phyloP scores from a whole-genome alignment of 805 yeast species.

The Candida hungchunana region DNA sequence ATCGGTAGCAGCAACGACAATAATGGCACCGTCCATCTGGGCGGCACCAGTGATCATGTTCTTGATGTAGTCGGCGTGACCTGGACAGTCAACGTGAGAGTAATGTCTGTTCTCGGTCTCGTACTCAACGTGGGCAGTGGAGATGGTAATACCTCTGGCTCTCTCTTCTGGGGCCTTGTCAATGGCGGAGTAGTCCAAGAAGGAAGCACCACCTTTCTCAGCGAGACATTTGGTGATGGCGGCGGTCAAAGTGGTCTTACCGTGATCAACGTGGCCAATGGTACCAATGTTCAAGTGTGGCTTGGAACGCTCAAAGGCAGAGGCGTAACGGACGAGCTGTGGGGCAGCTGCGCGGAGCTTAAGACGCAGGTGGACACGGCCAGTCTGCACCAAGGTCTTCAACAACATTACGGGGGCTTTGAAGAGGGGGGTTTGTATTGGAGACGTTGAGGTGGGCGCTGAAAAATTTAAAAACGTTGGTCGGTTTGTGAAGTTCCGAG shows the following conservation, averaged over 20 bases:
- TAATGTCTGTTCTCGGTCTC: conserved; percentile 93
- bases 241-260: conserved; percentile 97
- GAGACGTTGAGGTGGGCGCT: too few relatives aligned
- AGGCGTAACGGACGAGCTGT: conserved; percentile 39
- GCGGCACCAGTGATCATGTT: conserved; percentile 99
- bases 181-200: conserved; percentile 88
- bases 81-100: conserved; percentile 98
- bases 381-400: conserved; percentile 11
- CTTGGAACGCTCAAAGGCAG: conserved; percentile 87
- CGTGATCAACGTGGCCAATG: conserved; percentile 98
- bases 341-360: conserved; percentile 6
- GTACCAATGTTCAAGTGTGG: conserved; percentile 98
- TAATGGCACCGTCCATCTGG: conserved; percentile 99
- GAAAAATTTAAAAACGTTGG: too few relatives aligned
- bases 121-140: conserved; percentile 97
- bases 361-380: conserved; percentile 9
- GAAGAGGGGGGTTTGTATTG: too few relatives aligned
- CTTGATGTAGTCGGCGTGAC: conserved; percentile 98
- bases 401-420: too few relatives aligned
- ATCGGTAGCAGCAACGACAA: conserved; percentile 98
- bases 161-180: conserved; percentile 99
- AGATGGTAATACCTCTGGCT: conserved; percentile 98
- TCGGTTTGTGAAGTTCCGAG: too few relatives aligned
- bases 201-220: conserved; percentile 83
- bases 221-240: conserved; percentile 96